Evolutionary conservation across 371 early-diverging fungal species (phyloP).

Genomic region (Mucor indicus): DNA sequence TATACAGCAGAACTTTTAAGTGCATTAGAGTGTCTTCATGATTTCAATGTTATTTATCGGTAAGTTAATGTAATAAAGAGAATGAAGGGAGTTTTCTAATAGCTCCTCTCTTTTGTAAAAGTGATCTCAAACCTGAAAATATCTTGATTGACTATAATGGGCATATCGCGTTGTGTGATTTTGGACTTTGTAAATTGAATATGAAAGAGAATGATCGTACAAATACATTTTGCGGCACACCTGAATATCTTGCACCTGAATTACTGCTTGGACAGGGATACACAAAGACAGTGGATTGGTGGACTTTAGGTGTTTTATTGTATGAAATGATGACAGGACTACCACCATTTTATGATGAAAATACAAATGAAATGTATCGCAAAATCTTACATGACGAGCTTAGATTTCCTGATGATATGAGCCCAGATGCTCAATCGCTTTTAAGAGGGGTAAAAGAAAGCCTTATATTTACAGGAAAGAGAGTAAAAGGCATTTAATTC

Average conservation of each 20-base stretch:
- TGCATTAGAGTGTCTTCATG: conserved; percentile 88
- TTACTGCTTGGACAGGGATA: conserved; percentile 90
- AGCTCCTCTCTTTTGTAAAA: conserved; percentile 8
- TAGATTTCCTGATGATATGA: conserved; percentile 82
- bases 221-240: conserved; percentile 98
- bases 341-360: conserved; percentile 96
- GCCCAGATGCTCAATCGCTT: conserved; percentile 69
- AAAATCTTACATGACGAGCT: conserved; percentile 87
- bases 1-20: conserved; percentile 75
- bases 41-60: conserved; percentile 85
- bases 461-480: background rate
- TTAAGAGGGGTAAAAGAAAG: conserved; percentile 60
- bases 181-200: conserved; percentile 95
- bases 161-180: conserved; percentile 97
- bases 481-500: background rate
- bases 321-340: conserved; percentile 96
- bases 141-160: conserved; percentile 93
- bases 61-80: conserved; percentile 25
- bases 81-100: background rate
- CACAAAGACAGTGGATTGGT: conserved; percentile 96
- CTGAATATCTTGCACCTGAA: conserved; percentile 99
- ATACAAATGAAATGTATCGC: conserved; percentile 94
- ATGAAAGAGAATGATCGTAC: conserved; percentile 93
- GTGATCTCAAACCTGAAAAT: conserved; percentile 96
- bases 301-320: conserved; percentile 95